Conservation (phyloP, 2,329 filamentous ascomycete genomes). For the Pochonia chlamydosporia region DNA sequence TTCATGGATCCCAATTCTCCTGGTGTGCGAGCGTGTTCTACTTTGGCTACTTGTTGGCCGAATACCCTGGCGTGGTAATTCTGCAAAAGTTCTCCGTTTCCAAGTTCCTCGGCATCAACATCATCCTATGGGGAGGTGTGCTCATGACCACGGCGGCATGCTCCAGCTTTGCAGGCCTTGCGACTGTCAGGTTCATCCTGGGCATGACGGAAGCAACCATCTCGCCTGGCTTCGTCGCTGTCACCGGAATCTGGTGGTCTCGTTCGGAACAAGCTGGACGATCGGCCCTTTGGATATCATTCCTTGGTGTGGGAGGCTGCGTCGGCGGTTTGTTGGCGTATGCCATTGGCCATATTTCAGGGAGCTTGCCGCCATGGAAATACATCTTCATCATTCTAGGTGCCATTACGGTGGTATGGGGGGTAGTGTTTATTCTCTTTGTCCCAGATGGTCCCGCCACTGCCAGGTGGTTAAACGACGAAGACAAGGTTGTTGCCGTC, state of each 20-base stretch:
- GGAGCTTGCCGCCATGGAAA: neutral
- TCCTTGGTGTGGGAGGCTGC: neutral
- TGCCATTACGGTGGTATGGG: neutral
- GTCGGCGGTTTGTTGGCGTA: neutral
- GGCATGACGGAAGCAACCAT: neutral
- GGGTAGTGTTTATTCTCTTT: neutral
- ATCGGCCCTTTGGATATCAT: neutral
- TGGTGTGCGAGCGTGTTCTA: constrained; percentile 54
- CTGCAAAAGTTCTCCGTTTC: neutral
- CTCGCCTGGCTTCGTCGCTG: neutral
- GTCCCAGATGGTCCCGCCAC: neutral
- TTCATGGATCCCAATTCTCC: constrained; percentile 40
- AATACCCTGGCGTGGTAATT: constrained; percentile 16
- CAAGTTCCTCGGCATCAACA: neutral
- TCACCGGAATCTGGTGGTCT: neutral
- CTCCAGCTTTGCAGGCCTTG: neutral
- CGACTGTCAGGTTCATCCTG: neutral
- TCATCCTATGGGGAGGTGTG: neutral
- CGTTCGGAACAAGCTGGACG: neutral
- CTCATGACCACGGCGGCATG: neutral
- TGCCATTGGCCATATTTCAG: neutral
- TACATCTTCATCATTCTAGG: constrained; percentile 1
- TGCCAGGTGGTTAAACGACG: neutral
- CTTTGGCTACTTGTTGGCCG: constrained; percentile 39
- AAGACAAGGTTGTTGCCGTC: neutral